Evolutionary conservation across 129 eudicot species (phyloP).

Genomic region (Artemisia argyi): DNA sequence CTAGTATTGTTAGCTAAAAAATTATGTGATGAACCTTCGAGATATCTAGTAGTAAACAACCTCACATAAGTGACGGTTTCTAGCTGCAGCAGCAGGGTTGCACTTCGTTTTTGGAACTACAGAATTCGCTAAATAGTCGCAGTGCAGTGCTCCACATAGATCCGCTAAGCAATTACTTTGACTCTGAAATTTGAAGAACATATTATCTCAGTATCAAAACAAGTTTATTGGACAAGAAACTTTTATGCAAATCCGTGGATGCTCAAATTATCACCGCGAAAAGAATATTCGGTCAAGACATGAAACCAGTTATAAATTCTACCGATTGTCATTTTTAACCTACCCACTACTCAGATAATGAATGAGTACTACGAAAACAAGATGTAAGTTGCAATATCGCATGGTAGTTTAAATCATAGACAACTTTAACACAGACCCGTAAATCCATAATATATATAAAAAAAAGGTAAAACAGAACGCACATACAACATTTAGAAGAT

Average conservation of each 20-base stretch:
- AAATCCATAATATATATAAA: slow-evolving; percentile 11
- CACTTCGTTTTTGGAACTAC: slow-evolving; percentile 66
- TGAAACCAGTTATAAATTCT: slow-evolving; percentile 1
- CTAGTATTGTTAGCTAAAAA: slow-evolving; percentile 16
- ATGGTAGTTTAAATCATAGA: not conserved
- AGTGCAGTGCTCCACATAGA: slow-evolving; percentile 89
- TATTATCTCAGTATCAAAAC: slow-evolving; percentile 3
- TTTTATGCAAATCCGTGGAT: slow-evolving; percentile 9
- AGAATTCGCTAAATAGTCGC: slow-evolving; percentile 54
- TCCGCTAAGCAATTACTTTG: slow-evolving; percentile 85
- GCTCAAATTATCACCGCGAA: slow-evolving; percentile 12
- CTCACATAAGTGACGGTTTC: slow-evolving; percentile 91
- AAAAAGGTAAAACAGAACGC: slow-evolving; percentile 22
- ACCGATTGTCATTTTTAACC: not conserved
- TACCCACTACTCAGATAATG: not conserved
- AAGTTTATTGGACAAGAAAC: not conserved
- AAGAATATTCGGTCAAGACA: slow-evolving; percentile 2
- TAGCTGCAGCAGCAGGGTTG: slow-evolving; percentile 90
- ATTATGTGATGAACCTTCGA: not conserved
- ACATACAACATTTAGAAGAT: slow-evolving; percentile 85
- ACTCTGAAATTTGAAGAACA: slow-evolving; percentile 52
- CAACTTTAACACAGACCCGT: slow-evolving; percentile 1
- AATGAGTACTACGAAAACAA: slow-evolving; percentile 3
- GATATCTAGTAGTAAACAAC: slow-evolving; percentile 42
- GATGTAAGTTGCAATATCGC: slow-evolving; percentile 13